phyloP scores from a whole-genome alignment of 176 grass and related monocot genomes.

The Melocanna baccifera region DNA sequence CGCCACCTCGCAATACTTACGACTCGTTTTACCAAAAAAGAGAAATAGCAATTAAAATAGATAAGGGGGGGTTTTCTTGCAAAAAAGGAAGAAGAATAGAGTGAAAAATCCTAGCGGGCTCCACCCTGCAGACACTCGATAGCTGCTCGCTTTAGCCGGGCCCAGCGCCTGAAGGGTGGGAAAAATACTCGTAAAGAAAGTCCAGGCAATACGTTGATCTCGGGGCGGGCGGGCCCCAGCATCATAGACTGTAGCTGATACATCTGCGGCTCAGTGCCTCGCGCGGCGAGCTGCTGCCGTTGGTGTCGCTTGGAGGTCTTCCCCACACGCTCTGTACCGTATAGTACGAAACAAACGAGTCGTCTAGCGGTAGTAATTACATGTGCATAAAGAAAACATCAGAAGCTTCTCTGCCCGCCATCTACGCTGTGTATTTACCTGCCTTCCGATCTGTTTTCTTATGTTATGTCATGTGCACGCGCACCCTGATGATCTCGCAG shows the following conservation, averaged over 20 bases:
- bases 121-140: conserved; percentile 2
- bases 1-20: neutral
- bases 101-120: neutral
- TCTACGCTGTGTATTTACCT: neutral
- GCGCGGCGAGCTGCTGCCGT: conserved; percentile 28
- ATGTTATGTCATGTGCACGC: neutral
- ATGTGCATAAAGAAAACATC: neutral
- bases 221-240: neutral
- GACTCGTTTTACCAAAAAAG: neutral
- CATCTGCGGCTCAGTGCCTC: conserved; percentile 26
- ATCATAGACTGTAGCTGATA: conserved; percentile 16
- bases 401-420: conserved; percentile 39
- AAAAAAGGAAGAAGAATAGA: too few species aligned
- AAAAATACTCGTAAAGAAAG: conserved; percentile 13
- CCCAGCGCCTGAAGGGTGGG: conserved; percentile 13
- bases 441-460: neutral
- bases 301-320: conserved; percentile 19
- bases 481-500: neutral
- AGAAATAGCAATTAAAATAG: too few species aligned
- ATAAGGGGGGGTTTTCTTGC: too few species aligned
- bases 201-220: conserved; percentile 50
- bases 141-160: conserved; percentile 15
- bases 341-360: neutral
- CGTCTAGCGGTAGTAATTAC: neutral
- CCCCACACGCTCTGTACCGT: neutral